phyloP scores from a whole-genome alignment of 2,329 filamentous ascomycete species.

The Cercospora janseana region DNA sequence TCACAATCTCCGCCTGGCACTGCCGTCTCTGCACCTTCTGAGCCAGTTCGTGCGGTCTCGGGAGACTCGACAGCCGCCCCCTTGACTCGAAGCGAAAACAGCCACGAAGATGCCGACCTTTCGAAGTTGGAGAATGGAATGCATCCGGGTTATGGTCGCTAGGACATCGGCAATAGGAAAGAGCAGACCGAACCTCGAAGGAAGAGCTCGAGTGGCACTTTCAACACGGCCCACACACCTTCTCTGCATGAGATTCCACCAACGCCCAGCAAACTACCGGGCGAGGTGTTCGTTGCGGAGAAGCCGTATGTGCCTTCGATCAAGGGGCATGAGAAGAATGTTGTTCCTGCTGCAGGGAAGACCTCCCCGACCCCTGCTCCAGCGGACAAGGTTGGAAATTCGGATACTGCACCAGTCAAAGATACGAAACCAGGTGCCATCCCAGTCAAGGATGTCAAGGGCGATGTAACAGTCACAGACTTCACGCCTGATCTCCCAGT shows the following conservation, averaged over 20 bases:
- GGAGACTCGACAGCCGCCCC: neutral
- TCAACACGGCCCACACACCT: slow-evolving; percentile 5
- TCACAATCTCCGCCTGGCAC: slow-evolving; percentile 1
- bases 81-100: neutral
- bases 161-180: slow-evolving; percentile 14
- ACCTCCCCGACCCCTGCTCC: neutral
- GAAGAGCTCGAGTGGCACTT: slow-evolving; percentile 3
- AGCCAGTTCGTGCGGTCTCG: neutral
- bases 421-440: neutral
- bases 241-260: neutral
- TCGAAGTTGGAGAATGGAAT: slow-evolving; percentile 9
- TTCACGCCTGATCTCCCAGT: too few species aligned
- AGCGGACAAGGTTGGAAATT: neutral
- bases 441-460: neutral
- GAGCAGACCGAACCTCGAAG: slow-evolving; percentile 5
- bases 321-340: neutral
- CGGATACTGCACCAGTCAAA: neutral
- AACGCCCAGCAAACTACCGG: slow-evolving; percentile 5
- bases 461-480: too few species aligned
- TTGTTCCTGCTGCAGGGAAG: neutral
- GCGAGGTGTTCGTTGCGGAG: neutral
- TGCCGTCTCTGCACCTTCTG: neutral
- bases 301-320: slow-evolving; percentile 12
- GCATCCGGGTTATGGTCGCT: slow-evolving; percentile 16
- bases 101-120: slow-evolving; percentile 1